These are phyloP conservation scores for Blastocystis sp. DNA, from an alignment of 352 stramenopile species.

Conservation along the genomic window DNA sequence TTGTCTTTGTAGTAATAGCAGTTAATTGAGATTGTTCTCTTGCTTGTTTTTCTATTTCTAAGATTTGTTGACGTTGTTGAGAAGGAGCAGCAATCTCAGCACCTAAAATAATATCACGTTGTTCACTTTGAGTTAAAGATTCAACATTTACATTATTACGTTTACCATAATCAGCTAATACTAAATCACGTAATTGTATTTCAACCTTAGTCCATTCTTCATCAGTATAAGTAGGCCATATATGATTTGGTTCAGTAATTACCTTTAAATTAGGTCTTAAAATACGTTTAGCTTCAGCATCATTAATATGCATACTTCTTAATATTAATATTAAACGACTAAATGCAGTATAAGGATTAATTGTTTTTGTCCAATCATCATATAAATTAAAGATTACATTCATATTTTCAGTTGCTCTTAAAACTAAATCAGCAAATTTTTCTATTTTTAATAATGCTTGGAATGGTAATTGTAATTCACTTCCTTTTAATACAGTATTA, in stretches of 20 bases:
- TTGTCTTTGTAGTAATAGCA: constrained; percentile 91
- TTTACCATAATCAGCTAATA: constrained; percentile 95
- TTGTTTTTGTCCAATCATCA: constrained; percentile 98
- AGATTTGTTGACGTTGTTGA: constrained; percentile 93
- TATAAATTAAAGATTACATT: constrained; percentile 99
- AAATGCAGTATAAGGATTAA: constrained; percentile 99
- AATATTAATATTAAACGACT: constrained; percentile 95
- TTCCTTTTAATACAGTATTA: constrained; percentile 97
- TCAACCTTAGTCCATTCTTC: constrained; percentile 99
- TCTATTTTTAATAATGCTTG: constrained; percentile 96
- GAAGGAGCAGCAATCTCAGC: constrained; percentile 98
- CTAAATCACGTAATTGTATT: constrained; percentile 94
- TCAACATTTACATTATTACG: constrained; percentile 99
- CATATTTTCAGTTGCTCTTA: constrained; percentile 93
- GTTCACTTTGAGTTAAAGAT: constrained; percentile 94
- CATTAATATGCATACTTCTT: constrained; percentile 84
- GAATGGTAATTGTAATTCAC: constrained; percentile 95
- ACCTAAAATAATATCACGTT: constrained; percentile 97
- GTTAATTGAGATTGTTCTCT: constrained; percentile 90
- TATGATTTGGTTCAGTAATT: constrained; percentile 91
- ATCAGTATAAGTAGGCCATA: constrained; percentile 93
- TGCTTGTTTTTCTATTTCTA: constrained; percentile 94
- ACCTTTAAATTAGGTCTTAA: constrained; percentile 87
- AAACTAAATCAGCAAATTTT: constrained; percentile 96
- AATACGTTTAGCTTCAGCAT: constrained; percentile 78